Evolutionary conservation across 257 asterid species (phyloP).

Genomic region (Jasminum sambac): DNA sequence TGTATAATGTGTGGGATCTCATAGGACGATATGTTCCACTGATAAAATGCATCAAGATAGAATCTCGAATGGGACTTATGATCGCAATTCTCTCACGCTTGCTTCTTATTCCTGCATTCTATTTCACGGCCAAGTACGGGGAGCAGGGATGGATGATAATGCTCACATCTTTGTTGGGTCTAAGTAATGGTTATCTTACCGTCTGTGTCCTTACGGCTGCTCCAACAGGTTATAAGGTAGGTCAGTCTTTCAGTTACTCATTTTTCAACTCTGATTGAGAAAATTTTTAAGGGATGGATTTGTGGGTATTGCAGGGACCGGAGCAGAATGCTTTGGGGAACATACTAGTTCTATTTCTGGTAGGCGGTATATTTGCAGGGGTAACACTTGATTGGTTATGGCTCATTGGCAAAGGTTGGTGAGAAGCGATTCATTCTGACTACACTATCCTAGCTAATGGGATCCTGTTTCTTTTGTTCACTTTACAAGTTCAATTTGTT

Average conservation of each 20-base stretch:
- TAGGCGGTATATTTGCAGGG: constrained; percentile 48
- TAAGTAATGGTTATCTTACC: constrained; percentile 44
- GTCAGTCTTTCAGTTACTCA: neutral
- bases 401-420: constrained; percentile 54
- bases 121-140: constrained; percentile 44
- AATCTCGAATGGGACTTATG: constrained; percentile 35
- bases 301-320: constrained; percentile 35
- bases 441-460: no score
- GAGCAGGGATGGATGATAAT: constrained; percentile 55
- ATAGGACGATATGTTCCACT: constrained; percentile 46
- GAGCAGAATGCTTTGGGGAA: constrained; percentile 47
- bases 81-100: constrained; percentile 26
- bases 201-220: constrained; percentile 49
- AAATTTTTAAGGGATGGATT: neutral
- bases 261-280: neutral
- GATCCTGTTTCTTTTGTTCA: no score
- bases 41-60: constrained; percentile 31
- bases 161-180: constrained; percentile 39
- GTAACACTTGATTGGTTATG: constrained; percentile 47
- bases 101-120: constrained; percentile 41
- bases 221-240: constrained; percentile 53
- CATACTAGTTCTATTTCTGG: constrained; percentile 35
- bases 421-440: no score
- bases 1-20: constrained; percentile 51
- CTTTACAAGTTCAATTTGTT: no score